Base-by-base conservation (phyloP, 1,284 basidiomycete species). In the Boletus semigastroideus region DNA sequence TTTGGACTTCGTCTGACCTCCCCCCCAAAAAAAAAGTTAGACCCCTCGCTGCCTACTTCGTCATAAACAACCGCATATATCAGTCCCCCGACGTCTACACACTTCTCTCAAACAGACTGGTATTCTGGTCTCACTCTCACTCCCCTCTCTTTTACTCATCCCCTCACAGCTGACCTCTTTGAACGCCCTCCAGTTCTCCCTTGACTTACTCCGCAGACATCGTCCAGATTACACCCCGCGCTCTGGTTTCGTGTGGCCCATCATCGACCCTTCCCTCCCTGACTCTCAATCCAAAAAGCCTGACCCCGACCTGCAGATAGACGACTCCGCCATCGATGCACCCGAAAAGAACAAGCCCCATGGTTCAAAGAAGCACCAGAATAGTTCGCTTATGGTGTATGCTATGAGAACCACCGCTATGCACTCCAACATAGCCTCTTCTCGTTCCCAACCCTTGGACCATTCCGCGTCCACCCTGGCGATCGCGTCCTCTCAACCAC, bases 51-150 rank as follows among this genome's bases (percentile, higher is more conserved):
- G 86, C 84, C 11, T 94, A 92, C 69, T 94, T 92, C 64, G 82
- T 94, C 63, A 81, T 90, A 72, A 87, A 92, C 70, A 87, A 87
- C 65, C 83, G 87, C 55, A 91, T 94, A 56, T 93, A 93, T 65
- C 88, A 91, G 64, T 84, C 89, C 1, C 92, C 92, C 25, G 87
- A 91, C 59, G 73, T 93, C 28, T 92, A 93, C 63, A 84, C 82
- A 10, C 77, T 93, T 4, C 73, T 94, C 34, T 92, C 90, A 41
- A 90, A 90, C 62, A 84, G 91, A 59, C 72, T 94, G 59, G 88
- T 91, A 67, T 60, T 17, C 8, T 2, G 7, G 7, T 12, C 6
- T 11, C n/a, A n/a, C 41, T 9, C 28, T 14, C 16, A 8, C 14
- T n/a, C 38, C 13, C 20, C 34, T 30, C 10, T 14, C 2, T n/a